Conservation (phyloP, 2,329 filamentous ascomycete species). For the Penicillium sumatraense region DNA sequence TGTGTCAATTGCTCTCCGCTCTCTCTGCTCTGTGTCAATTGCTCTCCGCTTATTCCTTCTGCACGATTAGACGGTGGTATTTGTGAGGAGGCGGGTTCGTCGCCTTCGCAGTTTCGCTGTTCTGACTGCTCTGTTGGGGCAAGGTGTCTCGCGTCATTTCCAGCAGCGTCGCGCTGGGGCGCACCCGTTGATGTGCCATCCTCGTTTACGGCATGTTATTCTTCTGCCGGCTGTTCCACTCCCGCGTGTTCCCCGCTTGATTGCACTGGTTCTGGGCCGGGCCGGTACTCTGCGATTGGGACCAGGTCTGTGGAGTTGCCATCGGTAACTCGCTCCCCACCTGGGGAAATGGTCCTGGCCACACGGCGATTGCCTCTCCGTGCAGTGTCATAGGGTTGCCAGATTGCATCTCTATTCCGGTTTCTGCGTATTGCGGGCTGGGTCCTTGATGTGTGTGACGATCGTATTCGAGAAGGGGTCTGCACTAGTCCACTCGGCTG, state of each 20-base stretch:
- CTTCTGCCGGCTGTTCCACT: slow-evolving; percentile 15
- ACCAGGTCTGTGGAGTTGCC: slow-evolving; percentile 10
- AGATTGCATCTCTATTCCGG: slow-evolving; percentile 11
- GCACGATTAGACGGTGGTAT: slow-evolving; percentile 7
- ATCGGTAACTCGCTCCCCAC: slow-evolving; percentile 10
- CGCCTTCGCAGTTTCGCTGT: slow-evolving; percentile 12
- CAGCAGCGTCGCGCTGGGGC: slow-evolving; percentile 13
- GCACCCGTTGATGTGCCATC: slow-evolving; percentile 14
- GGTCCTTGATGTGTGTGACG: too few relatives aligned
- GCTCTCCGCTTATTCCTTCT: slow-evolving; percentile 13
- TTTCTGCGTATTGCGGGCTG: slow-evolving; percentile 8
- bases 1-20: too few relatives aligned
- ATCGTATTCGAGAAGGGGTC: slow-evolving; percentile 5
- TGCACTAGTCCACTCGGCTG: slow-evolving; percentile 9
- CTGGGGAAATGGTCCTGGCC: slow-evolving; percentile 8
- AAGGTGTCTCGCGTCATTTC: slow-evolving; percentile 14
- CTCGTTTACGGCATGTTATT: slow-evolving; percentile 7
- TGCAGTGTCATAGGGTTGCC: slow-evolving; percentile 12
- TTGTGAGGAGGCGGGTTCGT: slow-evolving; percentile 10
- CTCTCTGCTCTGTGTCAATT: slow-evolving; percentile 8
- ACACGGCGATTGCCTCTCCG: slow-evolving; percentile 11
- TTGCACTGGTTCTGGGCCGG: slow-evolving; percentile 13
- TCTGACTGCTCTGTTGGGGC: slow-evolving; percentile 13
- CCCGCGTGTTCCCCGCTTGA: slow-evolving; percentile 12
- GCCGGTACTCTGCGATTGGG: slow-evolving; percentile 14